A percentile compares a stretch with the other conserved stretches of the same genome.
Conservation (phyloP, 2,329 filamentous ascomycete genomes). For the Colletotrichum agaves region DNA sequence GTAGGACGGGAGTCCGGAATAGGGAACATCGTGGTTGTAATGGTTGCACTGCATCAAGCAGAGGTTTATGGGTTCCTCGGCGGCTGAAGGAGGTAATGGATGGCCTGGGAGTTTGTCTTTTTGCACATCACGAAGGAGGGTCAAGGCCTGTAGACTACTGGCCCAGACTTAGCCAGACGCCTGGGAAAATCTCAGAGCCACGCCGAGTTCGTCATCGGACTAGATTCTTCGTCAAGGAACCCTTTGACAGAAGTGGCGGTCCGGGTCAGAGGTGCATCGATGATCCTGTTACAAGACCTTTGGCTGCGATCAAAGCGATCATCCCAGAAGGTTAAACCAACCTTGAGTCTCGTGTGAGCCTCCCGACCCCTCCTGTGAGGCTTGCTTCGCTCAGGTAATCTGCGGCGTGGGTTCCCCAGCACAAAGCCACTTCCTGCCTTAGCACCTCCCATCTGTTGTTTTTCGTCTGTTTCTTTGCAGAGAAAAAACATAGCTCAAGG, state of each 20-base stretch:
- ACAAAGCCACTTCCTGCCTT: conserved; percentile 21
- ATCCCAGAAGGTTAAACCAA: conserved; percentile 30
- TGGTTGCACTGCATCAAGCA: conserved; percentile 18
- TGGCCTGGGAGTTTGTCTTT: conserved; percentile 7
- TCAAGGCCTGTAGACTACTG: conserved; percentile 23
- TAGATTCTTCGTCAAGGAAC: conserved; percentile 17
- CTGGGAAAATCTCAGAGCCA: conserved; percentile 6
- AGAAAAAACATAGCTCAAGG: neutral
- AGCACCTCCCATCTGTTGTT: conserved; percentile 24
- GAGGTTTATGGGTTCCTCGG: conserved; percentile 16
- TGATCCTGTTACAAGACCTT: conserved; percentile 21
- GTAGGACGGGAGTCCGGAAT: conserved; percentile 26
- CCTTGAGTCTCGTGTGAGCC: conserved; percentile 18
- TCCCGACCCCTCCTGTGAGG: conserved; percentile 5
- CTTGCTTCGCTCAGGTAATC: conserved; percentile 5
- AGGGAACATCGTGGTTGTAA: conserved; percentile 19
- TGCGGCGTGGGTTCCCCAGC: neutral
- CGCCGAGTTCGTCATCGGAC: conserved; percentile 25
- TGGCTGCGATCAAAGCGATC: conserved; percentile 26
- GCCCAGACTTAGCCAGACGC: conserved; percentile 21
- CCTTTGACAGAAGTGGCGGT: conserved; percentile 14
- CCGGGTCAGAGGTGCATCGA: conserved; percentile 25
- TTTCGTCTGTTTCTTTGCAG: conserved; percentile 26
- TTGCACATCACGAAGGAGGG: conserved; percentile 16
- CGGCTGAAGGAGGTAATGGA: conserved; percentile 4